A percentile compares a stretch with the other conserved stretches of the same genome.
These are phyloP conservation scores for Solanum hybrid DNA, from an alignment of 305 asterid genomes.

Conservation along the genomic window DNA sequence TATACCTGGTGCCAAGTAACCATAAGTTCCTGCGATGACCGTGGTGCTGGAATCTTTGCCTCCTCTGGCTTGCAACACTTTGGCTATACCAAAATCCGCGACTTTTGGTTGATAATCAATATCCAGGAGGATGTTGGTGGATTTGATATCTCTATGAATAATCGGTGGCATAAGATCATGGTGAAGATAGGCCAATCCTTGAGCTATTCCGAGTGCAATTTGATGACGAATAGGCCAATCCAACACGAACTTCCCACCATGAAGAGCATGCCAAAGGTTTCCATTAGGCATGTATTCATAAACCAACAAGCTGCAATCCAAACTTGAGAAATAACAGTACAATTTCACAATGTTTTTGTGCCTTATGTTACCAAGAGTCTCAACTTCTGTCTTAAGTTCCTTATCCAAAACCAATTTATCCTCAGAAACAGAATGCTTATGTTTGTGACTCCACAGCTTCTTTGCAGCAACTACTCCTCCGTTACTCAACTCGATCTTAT, in stretches of 20 bases:
- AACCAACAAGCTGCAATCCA: slow-evolving; percentile 59
- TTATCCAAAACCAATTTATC: slow-evolving; percentile 37
- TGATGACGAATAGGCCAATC: slow-evolving; percentile 81
- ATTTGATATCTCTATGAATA: slow-evolving; percentile 82
- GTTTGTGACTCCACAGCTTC: slow-evolving; percentile 65
- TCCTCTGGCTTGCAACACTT: slow-evolving; percentile 64
- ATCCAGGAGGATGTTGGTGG: slow-evolving; percentile 79
- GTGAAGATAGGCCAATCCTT: slow-evolving; percentile 83
- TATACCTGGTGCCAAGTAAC: slow-evolving; percentile 47
- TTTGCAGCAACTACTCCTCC: slow-evolving; percentile 73
- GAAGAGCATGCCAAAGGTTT: slow-evolving; percentile 83
- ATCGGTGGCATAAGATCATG: slow-evolving; percentile 68
- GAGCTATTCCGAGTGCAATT: slow-evolving; percentile 73
- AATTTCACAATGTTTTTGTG: slow-evolving; percentile 91
- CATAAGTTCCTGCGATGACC: slow-evolving; percentile 79
- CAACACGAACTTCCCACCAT: slow-evolving; percentile 35
- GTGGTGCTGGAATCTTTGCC: slow-evolving; percentile 61
- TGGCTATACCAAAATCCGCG: slow-evolving; percentile 90
- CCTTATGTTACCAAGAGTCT: slow-evolving; percentile 77
- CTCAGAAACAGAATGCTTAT: slow-evolving; percentile 30
- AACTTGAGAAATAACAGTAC: slow-evolving; percentile 60
- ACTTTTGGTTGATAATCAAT: slow-evolving; percentile 64
- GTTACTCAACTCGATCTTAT: slow-evolving; percentile 53
- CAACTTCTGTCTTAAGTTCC: slow-evolving; percentile 77
- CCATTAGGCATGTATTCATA: slow-evolving; percentile 89